Evolutionary conservation across 495 filamentous ascomycete species (phyloP).

Genomic region (Thozetella sp.): DNA sequence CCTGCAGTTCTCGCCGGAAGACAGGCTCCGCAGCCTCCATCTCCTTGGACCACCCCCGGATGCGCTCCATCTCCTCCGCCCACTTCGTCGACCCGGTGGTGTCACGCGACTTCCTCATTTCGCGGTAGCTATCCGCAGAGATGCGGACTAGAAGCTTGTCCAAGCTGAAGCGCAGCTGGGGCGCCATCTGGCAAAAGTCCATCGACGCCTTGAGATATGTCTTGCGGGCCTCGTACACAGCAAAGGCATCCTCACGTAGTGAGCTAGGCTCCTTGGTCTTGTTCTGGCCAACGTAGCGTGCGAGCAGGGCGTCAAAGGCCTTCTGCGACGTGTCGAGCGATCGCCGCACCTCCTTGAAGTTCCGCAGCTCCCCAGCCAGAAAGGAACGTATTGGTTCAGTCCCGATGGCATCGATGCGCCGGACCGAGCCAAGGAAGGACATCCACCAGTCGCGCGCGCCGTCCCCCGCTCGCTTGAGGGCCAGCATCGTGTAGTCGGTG

Average conservation of each 20-base stretch:
- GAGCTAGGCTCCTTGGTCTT: slow-evolving; percentile 93
- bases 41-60: slow-evolving; percentile 88
- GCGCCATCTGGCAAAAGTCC: slow-evolving; percentile 88
- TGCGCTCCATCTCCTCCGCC: slow-evolving; percentile 80
- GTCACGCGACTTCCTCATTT: slow-evolving; percentile 71
- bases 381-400: slow-evolving; percentile 82
- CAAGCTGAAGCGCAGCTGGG: slow-evolving; percentile 76
- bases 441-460: slow-evolving; percentile 85
- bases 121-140: slow-evolving; percentile 83
- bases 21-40: slow-evolving; percentile 82
- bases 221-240: slow-evolving; percentile 91
- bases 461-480: slow-evolving; percentile 82
- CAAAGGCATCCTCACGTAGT: slow-evolving; percentile 92
- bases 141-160: slow-evolving; percentile 85
- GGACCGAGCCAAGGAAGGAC: slow-evolving; percentile 67
- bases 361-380: slow-evolving; percentile 66
- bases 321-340: slow-evolving; percentile 80
- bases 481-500: slow-evolving; percentile 90
- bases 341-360: slow-evolving; percentile 71
- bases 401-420: slow-evolving; percentile 72
- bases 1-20: slow-evolving; percentile 77
- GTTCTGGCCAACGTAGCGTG: slow-evolving; percentile 78
- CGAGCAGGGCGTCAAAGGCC: slow-evolving; percentile 74
- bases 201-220: slow-evolving; percentile 88
- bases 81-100: slow-evolving; percentile 62